phyloP scores from a whole-genome alignment of 1,139 yeast genomes.

The Debaryomyces udenii region DNA sequence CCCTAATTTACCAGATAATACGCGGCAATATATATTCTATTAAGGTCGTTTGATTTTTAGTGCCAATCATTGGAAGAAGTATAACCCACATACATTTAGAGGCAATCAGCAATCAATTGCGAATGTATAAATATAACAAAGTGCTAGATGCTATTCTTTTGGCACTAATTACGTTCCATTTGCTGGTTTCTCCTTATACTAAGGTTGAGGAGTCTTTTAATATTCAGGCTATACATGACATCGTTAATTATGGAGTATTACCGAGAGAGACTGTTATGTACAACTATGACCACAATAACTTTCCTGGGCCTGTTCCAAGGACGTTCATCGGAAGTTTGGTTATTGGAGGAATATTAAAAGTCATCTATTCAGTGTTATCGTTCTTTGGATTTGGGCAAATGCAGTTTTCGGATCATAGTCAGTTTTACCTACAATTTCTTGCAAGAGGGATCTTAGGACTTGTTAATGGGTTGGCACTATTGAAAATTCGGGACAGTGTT shows the following conservation, averaged over 20 bases:
- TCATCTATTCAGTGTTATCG: slow-evolving; percentile 28
- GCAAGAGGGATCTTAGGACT: slow-evolving; percentile 59
- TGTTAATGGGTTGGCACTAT: slow-evolving; percentile 40
- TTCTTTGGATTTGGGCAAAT: slow-evolving; percentile 25
- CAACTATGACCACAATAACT: slow-evolving; percentile 70
- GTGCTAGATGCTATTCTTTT: slow-evolving; percentile 27
- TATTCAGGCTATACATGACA: slow-evolving; percentile 86
- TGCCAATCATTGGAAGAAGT: too few species aligned
- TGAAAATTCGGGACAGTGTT: slow-evolving; percentile 29
- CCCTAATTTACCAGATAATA: neutral
- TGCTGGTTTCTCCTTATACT: slow-evolving; percentile 72
- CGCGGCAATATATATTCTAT: too few species aligned
- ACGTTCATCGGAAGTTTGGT: slow-evolving; percentile 77
- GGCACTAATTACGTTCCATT: slow-evolving; percentile 45
- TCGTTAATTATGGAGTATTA: slow-evolving; percentile 61
- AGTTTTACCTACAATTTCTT: slow-evolving; percentile 48
- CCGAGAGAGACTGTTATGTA: slow-evolving; percentile 36
- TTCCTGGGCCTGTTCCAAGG: slow-evolving; percentile 91
- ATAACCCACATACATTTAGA: too few species aligned
- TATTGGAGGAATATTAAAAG: slow-evolving; percentile 44
- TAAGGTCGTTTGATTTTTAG: too few species aligned
- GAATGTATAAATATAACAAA: slow-evolving; percentile 23
- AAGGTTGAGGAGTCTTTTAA: slow-evolving; percentile 96
- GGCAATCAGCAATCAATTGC: neutral
- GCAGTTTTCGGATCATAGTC: slow-evolving; percentile 28